Evolutionary conservation across 2,329 filamentous ascomycete species (phyloP).

Genomic region (Talaromyces sp.): DNA sequence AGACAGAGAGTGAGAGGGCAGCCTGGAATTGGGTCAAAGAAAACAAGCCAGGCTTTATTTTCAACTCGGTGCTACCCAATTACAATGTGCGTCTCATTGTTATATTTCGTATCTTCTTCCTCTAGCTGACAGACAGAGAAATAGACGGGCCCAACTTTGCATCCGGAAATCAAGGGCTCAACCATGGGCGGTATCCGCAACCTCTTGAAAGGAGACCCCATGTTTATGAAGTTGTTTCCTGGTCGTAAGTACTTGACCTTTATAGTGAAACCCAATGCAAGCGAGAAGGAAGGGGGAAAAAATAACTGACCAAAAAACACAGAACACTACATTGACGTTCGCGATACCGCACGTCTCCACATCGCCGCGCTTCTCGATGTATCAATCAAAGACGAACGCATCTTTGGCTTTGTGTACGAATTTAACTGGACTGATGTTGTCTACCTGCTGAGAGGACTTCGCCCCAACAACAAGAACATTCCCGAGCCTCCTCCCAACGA

Average conservation of each 20-base stretch:
- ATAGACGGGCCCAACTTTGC: conserved; percentile 21
- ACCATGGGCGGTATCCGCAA: conserved; percentile 2
- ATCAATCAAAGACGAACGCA: conserved; percentile 40
- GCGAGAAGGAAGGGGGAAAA: background rate
- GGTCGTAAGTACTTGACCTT: background rate
- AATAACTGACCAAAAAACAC: background rate
- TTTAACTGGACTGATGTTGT: conserved; percentile 42
- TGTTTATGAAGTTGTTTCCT: background rate
- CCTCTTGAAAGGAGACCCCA: conserved; percentile 3
- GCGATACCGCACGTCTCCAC: conserved; percentile 47
- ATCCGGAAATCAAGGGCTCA: conserved; percentile 13
- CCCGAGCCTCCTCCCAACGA: background rate
- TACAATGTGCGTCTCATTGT: conserved; percentile 19
- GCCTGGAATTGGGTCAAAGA: conserved; percentile 41
- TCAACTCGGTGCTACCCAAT: conserved; percentile 32
- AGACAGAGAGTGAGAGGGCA: conserved; percentile 40
- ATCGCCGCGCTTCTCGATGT: conserved; percentile 45
- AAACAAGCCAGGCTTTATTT: conserved; percentile 36
- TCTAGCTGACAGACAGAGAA: background rate
- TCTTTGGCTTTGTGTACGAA: conserved; percentile 46
- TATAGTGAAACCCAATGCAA: too few species aligned
- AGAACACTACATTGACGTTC: conserved; percentile 41
- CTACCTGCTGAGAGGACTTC: conserved; percentile 27
- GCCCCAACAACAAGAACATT: conserved; percentile 21
- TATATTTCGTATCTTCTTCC: background rate